Base-by-base conservation (phyloP, 2,329 filamentous ascomycete genomes). In the Rhynchosporium agropyri region DNA sequence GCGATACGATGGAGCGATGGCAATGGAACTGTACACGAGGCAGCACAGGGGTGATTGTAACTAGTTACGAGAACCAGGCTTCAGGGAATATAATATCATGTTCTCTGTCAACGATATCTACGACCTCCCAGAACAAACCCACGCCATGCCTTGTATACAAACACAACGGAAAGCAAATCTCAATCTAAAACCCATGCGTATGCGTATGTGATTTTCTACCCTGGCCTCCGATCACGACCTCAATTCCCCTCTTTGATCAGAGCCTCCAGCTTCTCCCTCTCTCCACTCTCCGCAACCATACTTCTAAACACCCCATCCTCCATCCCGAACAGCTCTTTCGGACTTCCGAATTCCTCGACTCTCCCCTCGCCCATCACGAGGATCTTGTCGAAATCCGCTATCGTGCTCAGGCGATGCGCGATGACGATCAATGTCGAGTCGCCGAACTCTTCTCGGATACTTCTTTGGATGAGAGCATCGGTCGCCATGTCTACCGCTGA, bases 401-500 rank as follows among this genome's bases (percentile, higher is more conserved):
- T 90, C 0, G 89, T 92, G 74, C 87, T 89, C 56, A 92, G 78
- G 1, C 89, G 82, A 71, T 92, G 90, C 26, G 89, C 89, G 73
- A 92, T 92, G 20, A 91, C 89, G 20, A 92, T 76, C 33, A 92
- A 77, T 0, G 89, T 91, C 46, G 83, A 84, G 65, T 84, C 84
- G 0, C 80, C 84, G 67, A 91, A 91, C 73, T 91, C 88, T 70
- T 89, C 85, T 28, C 89, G 81, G 68, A 92, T 91, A 57, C 82
- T 86, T 5, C 86, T 82, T 77, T 92, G 89, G 70, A 92, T 92
- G 31, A 91, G 81, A 0, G 82, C 78, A 72, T 93, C 90, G 0
- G 90, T 92, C 46, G 82, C 79, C 87, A 91, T 91, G 74, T 92
- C 90, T 2, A 93, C 89, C 0, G 90, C 89, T 3, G 84, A 88